Base-by-base conservation (phyloP, 805 yeast species). In the Metschnikowia koreensis region DNA sequence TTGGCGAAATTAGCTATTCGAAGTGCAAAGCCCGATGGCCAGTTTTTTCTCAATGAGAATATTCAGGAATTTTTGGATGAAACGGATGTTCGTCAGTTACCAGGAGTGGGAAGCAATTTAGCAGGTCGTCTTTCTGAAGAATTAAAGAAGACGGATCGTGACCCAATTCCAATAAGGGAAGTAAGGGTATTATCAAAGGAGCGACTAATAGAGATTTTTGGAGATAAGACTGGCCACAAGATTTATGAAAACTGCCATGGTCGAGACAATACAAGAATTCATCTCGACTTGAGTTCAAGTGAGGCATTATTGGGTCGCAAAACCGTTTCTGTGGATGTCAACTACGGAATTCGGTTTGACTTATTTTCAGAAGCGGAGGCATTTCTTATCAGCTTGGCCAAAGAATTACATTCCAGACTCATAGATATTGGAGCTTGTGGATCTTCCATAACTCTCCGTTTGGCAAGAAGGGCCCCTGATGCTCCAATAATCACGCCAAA, bases 341-440 rank as follows among this genome's bases (percentile, higher is more conserved):
- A 90, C 55, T 93, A 90, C 86, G 98, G 97, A 0, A 87, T 93
- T 0, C 65, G 98, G 44, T 87, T 92, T 57, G 79, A 82, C 33
- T 71, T 71, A 0, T 72, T 79, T 31, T 65, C 67, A 0, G 89
- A 93, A 62, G 81, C 86, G 26, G 92, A 86, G 55, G 57, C 50
- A 5, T 94, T 93, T 61, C 62, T 89, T 9, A 69, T 74, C 36
- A 69, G 79, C 16, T 68, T 91, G 44, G 73, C 86, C 0, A 67
- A 69, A 31, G 97, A 90, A 60, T 62, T 94, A 46, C 69, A 77
- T 46, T 55, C 67, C 0, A 74, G 96, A 48, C 62, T 91, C 50
- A 54, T 66, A 1, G 74, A 71, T 15, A 59, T 82, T 28, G 67
- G 74, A 2, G 71, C 78, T 61, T 62, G 71, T 28, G 89, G 90